Evolutionary conservation across 1,139 yeast species (phyloP).

Genomic region (Blastobotrys niveus): DNA sequence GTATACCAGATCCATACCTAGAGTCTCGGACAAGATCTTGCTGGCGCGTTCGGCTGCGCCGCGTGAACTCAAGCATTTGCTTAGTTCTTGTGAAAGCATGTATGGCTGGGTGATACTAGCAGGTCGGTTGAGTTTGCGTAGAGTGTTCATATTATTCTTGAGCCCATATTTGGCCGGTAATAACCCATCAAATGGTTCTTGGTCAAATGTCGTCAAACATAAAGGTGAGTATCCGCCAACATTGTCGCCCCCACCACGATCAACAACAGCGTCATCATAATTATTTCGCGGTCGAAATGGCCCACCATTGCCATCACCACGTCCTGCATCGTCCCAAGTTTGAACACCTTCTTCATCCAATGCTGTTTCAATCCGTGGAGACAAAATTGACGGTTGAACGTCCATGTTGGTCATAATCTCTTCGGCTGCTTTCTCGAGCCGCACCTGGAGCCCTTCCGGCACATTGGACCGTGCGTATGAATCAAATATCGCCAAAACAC

Average conservation of each 20-base stretch:
- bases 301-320: neutral
- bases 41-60: slow-evolving; percentile 35
- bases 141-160: slow-evolving; percentile 17
- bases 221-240: neutral
- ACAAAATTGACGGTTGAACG: slow-evolving; percentile 20
- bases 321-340: no score
- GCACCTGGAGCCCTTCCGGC: slow-evolving; percentile 35
- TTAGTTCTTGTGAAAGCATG: slow-evolving; percentile 40
- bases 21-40: slow-evolving; percentile 38
- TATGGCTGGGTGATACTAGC: slow-evolving; percentile 27
- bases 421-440: slow-evolving; percentile 38
- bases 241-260: no score
- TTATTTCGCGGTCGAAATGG: no score
- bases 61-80: slow-evolving; percentile 37
- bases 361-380: slow-evolving; percentile 21
- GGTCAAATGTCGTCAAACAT: slow-evolving; percentile 2
- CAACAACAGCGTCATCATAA: no score
- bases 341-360: neutral
- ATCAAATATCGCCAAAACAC: slow-evolving; percentile 59
- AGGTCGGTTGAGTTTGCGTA: slow-evolving; percentile 21
- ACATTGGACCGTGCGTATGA: slow-evolving; percentile 41
- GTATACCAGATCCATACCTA: slow-evolving; percentile 47
- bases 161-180: slow-evolving; percentile 15
- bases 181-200: slow-evolving; percentile 13
- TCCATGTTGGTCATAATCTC: slow-evolving; percentile 44